A percentile compares a stretch with the other conserved stretches of the same genome.
phyloP scores from a whole-genome alignment of 2,329 filamentous ascomycete genomes.

The Bretziella fagacearum region DNA sequence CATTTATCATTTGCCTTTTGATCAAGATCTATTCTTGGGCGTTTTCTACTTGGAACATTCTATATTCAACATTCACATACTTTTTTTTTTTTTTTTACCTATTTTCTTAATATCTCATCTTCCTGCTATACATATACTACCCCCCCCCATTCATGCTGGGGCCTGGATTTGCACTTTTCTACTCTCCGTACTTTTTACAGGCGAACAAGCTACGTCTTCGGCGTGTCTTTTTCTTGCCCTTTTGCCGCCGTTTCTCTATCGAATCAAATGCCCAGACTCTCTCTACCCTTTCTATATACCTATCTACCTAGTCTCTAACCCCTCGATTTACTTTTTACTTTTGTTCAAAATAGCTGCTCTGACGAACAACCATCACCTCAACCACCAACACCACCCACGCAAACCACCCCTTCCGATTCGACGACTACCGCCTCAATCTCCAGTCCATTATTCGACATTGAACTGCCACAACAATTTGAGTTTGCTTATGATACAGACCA shows the following conservation, averaged over 20 bases:
- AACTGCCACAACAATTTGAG: background rate
- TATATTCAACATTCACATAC: too few species aligned
- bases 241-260: background rate
- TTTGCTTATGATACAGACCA: background rate
- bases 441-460: constrained; percentile 5
- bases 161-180: background rate
- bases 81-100: too few species aligned
- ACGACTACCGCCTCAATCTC: background rate
- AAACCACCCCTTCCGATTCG: background rate
- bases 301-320: background rate
- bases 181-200: background rate
- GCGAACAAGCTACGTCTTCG: background rate
- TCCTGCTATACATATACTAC: background rate
- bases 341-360: background rate
- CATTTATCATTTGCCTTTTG: too few species aligned
- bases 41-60: too few species aligned
- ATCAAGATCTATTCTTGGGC: too few species aligned
- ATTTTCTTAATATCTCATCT: background rate
- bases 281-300: background rate
- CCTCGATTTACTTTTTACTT: background rate
- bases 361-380: background rate
- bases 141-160: background rate
- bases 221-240: background rate
- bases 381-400: background rate
- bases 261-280: too few species aligned